Base-by-base conservation (phyloP, 1,139 yeast species). In the Tardiomyces blankii region DNA sequence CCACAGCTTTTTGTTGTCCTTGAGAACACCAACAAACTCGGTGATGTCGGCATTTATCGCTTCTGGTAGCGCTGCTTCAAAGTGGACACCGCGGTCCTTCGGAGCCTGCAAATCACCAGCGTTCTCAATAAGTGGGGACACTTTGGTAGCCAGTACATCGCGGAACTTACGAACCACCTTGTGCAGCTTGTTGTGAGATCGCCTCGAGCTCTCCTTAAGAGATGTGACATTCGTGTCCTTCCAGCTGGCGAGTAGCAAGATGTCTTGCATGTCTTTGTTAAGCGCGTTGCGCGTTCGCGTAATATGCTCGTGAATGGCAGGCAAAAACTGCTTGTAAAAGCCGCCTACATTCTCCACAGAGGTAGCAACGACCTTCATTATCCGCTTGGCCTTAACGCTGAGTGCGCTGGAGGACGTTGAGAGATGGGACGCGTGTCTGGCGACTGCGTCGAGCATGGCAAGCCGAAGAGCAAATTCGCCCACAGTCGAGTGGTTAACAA, bases 141-240 rank as follows among this genome's bases (percentile, higher is more conserved):
- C 80, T 1, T 78, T 73, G 25, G 72, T 71, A 3, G 73, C 63
- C 18, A 91, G 64, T 38, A 83, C 57, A 2, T 74, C 74, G 44
- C 98, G 77, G 61, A 86, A 91, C 61, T 87, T 88, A 51, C 91
- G 75, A 9, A 91, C 84, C 48, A 86, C 64, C 64, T 88, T 91
- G 73, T 82, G 91, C 48, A 93, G 77, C 55, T 73, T 79, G 52
- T 80, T 77, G 60, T 93, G 98, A 0, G 97, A 88, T 46, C 82
- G 77, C 54, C 86, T 79, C 3, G 98, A 91, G 66, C 96, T 86
- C 64, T 89, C 96, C 55, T 86, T 87, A 55, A 93, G 73, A 0
- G 98, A 96, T 59, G 83, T 94, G 42, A 88, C 79, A 58, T 93
- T 93, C 12, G 89, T 91, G 65, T 93, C 99, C 57, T 89, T 88